Conservation (phyloP, 179 eudicot species). For the Camellia oleifera region DNA sequence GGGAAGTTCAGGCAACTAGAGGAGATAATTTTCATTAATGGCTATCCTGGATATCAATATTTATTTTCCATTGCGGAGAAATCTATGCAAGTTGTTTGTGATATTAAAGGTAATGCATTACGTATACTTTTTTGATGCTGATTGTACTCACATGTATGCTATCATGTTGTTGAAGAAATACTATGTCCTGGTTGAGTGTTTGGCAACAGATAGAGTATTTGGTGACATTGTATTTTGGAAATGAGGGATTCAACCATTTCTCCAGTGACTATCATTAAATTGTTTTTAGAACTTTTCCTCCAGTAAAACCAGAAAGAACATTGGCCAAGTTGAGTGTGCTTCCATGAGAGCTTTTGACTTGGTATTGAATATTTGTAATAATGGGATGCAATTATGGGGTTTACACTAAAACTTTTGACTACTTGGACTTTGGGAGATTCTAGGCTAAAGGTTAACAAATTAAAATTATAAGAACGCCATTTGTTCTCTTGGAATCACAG, state of each 20-base stretch:
- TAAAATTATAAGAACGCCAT: not conserved
- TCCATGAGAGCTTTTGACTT: not conserved
- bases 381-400: not conserved
- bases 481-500: not conserved
- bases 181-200: not conserved
- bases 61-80: slow-evolving; percentile 59
- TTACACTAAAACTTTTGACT: not conserved
- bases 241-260: not conserved
- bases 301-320: not conserved
- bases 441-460: not conserved
- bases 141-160: not conserved
- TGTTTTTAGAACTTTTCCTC: not conserved
- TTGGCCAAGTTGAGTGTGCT: not conserved
- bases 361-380: not conserved
- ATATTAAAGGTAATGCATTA: slow-evolving; percentile 60
- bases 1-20: slow-evolving; percentile 97
- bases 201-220: not conserved
- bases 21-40: slow-evolving; percentile 69
- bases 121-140: not conserved
- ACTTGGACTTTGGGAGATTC: slow-evolving; percentile 6
- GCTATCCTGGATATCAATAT: slow-evolving; percentile 74
- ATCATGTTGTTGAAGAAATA: not conserved
- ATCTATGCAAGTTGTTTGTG: slow-evolving; percentile 82
- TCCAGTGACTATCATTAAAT: not conserved
- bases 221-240: not conserved